These are phyloP conservation scores for Beauveria scarabaeidicola DNA, from an alignment of 2,329 filamentous ascomycete genomes.

Conservation along the genomic window DNA sequence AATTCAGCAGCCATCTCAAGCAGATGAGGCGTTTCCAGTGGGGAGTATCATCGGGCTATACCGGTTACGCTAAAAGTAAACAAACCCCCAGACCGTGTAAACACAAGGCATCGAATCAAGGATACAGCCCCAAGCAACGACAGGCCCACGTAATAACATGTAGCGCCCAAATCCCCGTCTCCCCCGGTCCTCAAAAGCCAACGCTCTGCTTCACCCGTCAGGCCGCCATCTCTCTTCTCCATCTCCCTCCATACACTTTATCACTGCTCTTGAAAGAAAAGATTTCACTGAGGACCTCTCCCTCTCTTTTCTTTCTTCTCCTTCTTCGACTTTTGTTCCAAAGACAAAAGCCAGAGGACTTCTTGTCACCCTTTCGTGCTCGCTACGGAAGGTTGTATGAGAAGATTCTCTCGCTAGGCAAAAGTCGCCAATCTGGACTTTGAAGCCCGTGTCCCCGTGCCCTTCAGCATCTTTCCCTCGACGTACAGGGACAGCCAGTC, in stretches of 20 bases:
- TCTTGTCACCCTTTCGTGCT: slow-evolving; percentile 61
- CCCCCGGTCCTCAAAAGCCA: slow-evolving; percentile 32
- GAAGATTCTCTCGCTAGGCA: slow-evolving; percentile 58
- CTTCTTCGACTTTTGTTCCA: slow-evolving; percentile 43
- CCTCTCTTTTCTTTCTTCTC: slow-evolving; percentile 25
- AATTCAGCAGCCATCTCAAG: not conserved
- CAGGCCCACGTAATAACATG: slow-evolving; percentile 10
- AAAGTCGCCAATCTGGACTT: slow-evolving; percentile 98
- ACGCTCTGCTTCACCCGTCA: slow-evolving; percentile 23
- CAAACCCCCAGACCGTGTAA: slow-evolving; percentile 9
- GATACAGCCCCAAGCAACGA: slow-evolving; percentile 9
- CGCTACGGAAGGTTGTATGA: slow-evolving; percentile 52
- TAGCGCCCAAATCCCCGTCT: slow-evolving; percentile 9
- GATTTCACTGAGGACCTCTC: slow-evolving; percentile 24
- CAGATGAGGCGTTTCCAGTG: slow-evolving; percentile 7
- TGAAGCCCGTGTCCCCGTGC: slow-evolving; percentile 98
- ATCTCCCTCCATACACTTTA: slow-evolving; percentile 29
- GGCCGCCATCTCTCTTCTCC: slow-evolving; percentile 25
- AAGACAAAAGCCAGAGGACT: slow-evolving; percentile 56
- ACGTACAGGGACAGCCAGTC: slow-evolving; percentile 66
- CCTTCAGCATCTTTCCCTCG: slow-evolving; percentile 99
- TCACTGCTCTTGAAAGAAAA: slow-evolving; percentile 22
- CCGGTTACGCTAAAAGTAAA: slow-evolving; percentile 10
- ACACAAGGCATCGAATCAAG: slow-evolving; percentile 3
- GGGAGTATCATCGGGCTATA: slow-evolving; percentile 8